Percentiles rank a stretch among this genome's conserved stretches.
phyloP scores from a whole-genome alignment of 192 early-diverging fungal species.

The Backusella macrospora region DNA sequence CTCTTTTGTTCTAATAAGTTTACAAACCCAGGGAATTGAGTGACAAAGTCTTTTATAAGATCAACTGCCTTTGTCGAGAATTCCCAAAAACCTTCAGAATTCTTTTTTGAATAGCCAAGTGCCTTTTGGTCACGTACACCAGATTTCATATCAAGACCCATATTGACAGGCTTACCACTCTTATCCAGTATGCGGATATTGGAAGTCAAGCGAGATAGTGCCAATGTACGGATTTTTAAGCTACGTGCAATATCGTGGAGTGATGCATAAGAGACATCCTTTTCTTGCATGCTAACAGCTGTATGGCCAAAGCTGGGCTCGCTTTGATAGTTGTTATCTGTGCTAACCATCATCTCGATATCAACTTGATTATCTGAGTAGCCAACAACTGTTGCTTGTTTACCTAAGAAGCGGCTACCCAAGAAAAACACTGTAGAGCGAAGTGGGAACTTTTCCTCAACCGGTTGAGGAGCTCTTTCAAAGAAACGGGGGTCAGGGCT shows the following conservation, averaged over 20 bases:
- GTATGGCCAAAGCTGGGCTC: conserved; percentile 55
- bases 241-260: conserved; percentile 69
- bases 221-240: conserved; percentile 63
- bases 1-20: neutral
- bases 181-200: conserved; percentile 69
- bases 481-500: conserved; percentile 73
- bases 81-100: conserved; percentile 76
- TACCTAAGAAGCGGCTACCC: conserved; percentile 74
- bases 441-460: conserved; percentile 75
- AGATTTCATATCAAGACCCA: conserved; percentile 93
- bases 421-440: conserved; percentile 80
- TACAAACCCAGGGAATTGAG: conserved; percentile 56
- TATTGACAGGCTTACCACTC: conserved; percentile 62
- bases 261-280: conserved; percentile 41
- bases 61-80: conserved; percentile 79
- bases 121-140: conserved; percentile 87
- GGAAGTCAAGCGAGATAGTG: conserved; percentile 86
- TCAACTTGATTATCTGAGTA: conserved; percentile 48
- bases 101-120: conserved; percentile 83
- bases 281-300: conserved; percentile 42
- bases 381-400: conserved; percentile 65
- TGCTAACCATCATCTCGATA: conserved; percentile 48
- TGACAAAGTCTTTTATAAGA: conserved; percentile 73
- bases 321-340: conserved; percentile 15
- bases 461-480: conserved; percentile 68